phyloP scores from a whole-genome alignment of 176 grass and related monocot genomes.

The Triticum timopheevii region DNA sequence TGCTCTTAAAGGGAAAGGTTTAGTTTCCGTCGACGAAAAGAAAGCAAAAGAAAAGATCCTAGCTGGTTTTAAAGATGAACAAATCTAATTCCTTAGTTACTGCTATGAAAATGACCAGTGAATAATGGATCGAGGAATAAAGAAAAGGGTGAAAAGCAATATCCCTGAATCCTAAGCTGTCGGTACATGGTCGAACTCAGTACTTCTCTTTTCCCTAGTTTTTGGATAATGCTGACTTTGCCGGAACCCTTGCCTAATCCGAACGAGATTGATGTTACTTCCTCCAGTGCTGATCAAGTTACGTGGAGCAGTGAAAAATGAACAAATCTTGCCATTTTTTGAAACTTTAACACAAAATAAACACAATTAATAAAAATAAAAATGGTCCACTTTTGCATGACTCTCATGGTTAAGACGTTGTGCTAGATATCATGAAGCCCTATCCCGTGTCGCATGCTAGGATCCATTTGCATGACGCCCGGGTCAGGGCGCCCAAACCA shows the following conservation, averaged over 20 bases:
- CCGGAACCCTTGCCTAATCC: not conserved
- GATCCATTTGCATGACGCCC: no score
- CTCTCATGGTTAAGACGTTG: no score
- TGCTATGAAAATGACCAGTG: not conserved
- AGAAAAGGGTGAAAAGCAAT: not conserved
- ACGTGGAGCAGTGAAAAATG: no score
- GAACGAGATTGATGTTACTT: not conserved
- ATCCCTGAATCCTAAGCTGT: not conserved
- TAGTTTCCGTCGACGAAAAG: not conserved
- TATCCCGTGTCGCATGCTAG: no score
- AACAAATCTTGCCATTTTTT: no score
- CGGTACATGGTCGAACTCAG: not conserved
- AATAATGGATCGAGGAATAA: not conserved
- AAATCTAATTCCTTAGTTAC: not conserved
- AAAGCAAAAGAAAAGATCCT: not conserved
- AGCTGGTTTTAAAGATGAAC: not conserved
- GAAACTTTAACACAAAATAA: no score
- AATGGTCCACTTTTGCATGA: no score
- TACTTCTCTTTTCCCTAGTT: not conserved
- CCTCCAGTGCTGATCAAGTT: not conserved
- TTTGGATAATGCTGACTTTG: not conserved
- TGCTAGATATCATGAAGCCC: no score
- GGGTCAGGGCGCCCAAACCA: no score
- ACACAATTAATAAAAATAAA: no score
- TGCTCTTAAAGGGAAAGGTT: not conserved